Conservation (phyloP, 805 yeast species). For the Hanseniaspora meyeri region DNA sequence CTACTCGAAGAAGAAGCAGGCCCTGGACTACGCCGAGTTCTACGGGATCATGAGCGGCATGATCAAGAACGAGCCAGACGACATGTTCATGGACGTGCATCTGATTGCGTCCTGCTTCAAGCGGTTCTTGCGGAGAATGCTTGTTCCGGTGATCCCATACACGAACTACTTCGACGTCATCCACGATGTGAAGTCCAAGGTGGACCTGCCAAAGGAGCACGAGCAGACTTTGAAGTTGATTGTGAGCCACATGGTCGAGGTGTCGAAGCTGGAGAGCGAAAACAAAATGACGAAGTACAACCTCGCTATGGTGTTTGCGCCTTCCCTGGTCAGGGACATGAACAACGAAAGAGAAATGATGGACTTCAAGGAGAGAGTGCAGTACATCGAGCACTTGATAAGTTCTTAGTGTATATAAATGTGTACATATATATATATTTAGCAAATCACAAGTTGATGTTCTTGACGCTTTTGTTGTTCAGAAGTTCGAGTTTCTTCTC, state of each 20-base stretch:
- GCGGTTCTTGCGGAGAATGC: slow-evolving; percentile 70
- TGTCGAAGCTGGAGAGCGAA: slow-evolving; percentile 38
- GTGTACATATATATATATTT: background rate
- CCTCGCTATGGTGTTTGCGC: slow-evolving; percentile 86
- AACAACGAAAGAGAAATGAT: slow-evolving; percentile 69
- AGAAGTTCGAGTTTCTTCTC: slow-evolving; percentile 59
- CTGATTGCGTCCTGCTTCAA: slow-evolving; percentile 81
- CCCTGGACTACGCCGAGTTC: background rate
- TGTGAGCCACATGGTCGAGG: slow-evolving; percentile 50
- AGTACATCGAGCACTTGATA: slow-evolving; percentile 56
- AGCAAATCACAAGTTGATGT: slow-evolving; percentile 34
- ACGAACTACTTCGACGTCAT: slow-evolving; percentile 34
- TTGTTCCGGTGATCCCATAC: slow-evolving; percentile 72
- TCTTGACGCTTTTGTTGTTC: slow-evolving; percentile 56
- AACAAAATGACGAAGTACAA: slow-evolving; percentile 80
- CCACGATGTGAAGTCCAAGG: slow-evolving; percentile 26
- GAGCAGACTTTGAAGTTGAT: slow-evolving; percentile 42
- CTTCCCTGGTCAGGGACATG: slow-evolving; percentile 71
- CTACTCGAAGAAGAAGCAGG: slow-evolving; percentile 7
- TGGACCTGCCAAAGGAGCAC: slow-evolving; percentile 61
- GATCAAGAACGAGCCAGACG: slow-evolving; percentile 27
- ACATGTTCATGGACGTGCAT: slow-evolving; percentile 54
- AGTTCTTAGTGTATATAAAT: slow-evolving; percentile 20
- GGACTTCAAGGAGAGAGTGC: slow-evolving; percentile 74
- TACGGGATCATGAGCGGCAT: background rate